Conservation (phyloP, 148 eudicot genomes). For the Cornus florida region DNA sequence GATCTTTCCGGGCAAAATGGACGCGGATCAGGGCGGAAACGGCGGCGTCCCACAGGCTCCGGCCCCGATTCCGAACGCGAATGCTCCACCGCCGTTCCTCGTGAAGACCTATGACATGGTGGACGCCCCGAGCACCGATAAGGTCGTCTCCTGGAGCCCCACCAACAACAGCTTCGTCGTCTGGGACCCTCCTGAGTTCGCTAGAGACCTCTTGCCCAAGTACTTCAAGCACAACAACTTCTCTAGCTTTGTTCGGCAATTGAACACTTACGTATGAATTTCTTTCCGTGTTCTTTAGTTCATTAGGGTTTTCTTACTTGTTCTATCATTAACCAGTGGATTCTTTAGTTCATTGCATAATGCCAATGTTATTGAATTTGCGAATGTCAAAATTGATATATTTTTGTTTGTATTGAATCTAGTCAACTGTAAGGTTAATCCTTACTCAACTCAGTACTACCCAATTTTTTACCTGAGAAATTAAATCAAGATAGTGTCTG, state of each 20-base stretch:
- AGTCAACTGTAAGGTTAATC: neutral
- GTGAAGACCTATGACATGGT: conserved; percentile 81
- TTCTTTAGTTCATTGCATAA: neutral
- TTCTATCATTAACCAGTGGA: neutral
- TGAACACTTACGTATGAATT: conserved; percentile 59
- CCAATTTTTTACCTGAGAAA: neutral
- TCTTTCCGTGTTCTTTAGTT: neutral
- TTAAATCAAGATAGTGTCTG: no score
- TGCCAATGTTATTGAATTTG: neutral
- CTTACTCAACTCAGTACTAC: neutral
- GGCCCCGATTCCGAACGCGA: conserved; percentile 37
- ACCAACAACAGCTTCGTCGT: conserved; percentile 80
- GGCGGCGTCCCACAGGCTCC: conserved; percentile 26
- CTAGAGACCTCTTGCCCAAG: conserved; percentile 72
- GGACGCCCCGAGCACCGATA: conserved; percentile 61
- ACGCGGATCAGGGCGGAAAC: neutral
- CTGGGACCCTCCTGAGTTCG: conserved; percentile 88
- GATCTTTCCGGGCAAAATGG: conserved; percentile 6
- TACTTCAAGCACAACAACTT: conserved; percentile 89
- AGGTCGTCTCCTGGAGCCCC: conserved; percentile 76
- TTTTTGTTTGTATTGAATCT: neutral
- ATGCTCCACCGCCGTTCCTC: conserved; percentile 69
- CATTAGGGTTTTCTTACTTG: conserved; percentile 44
- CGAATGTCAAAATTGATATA: neutral
- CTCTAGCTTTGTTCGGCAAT: conserved; percentile 87